Evolutionary conservation across 2,329 filamentous ascomycete species (phyloP), one percentile per base, ranked within the genome.

Genomic region (Fusarium verticillioides): DNA sequence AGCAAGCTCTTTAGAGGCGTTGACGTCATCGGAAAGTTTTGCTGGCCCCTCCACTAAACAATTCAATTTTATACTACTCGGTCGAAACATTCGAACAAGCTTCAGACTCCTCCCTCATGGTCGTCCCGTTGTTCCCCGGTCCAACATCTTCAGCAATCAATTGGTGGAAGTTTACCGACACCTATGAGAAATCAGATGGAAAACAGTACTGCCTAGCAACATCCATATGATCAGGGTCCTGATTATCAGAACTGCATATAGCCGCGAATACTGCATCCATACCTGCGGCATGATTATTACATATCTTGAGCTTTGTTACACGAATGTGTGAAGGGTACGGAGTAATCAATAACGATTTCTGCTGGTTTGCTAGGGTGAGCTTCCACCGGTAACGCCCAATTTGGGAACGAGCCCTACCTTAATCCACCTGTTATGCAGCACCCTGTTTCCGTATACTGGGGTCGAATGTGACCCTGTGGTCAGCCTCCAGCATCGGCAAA

Each of bases 21-120:
- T 77, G 68, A 77, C 75, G 73, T 77, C 75, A 77, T 77, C 47
- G 19, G 19, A 30, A 26, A 49, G 28, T 34, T 49, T 64, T 49
- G 46, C 37, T 43, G 18, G 26, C 19, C 18, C 52, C 16, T 49
- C 36, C 37, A 19, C 44, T 47, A 42, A 42, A 43, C 32, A 28
- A 19, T 34, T 46, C 34, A 34, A 47, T 64, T 47, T 58, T 15
- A 43, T 32, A 65, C 23, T 28, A 32, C 21, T 40, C 50, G n/a
- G 30, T 30, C 42, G 26, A 49, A 37, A 9, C 26, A 19, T 40
- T 42, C 19, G 28, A 30, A 36, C 32, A 36, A 34, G 37, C 19
- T 52, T 21, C 36, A 47, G 18, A 37, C 34, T 39, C n/a, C 28
- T 23, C 30, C 36, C 44, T 10, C 26, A 19, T 12, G 34, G 19